These are phyloP conservation scores for Punctularia strigosozonata DNA, from an alignment of 768 basidiomycete genomes.

Conservation along the genomic window DNA sequence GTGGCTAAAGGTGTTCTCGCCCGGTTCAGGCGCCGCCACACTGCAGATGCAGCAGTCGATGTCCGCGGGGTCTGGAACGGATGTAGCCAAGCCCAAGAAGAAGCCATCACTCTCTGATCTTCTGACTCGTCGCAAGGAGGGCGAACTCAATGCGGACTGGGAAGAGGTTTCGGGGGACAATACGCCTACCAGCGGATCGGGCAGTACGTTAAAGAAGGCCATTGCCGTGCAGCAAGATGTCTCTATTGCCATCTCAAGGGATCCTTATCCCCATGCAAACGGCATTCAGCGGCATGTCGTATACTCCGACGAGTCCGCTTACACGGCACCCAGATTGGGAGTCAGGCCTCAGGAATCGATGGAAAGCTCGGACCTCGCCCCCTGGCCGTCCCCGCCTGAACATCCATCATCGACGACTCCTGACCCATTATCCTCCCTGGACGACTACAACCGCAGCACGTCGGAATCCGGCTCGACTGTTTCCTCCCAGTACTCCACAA, in stretches of 20 bases:
- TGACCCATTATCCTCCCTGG: conserved; percentile 58
- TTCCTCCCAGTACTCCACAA: conserved; percentile 54
- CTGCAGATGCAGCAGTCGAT: background rate
- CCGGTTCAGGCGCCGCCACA: conserved; percentile 26
- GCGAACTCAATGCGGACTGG: conserved; percentile 48
- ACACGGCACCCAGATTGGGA: too few relatives aligned
- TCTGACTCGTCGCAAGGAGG: conserved; percentile 42
- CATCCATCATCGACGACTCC: conserved; percentile 14
- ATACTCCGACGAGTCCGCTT: too few relatives aligned
- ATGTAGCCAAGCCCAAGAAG: too few relatives aligned
- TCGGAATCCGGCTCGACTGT: conserved; percentile 66
- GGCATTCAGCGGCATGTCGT: too few relatives aligned
- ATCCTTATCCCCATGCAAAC: too few relatives aligned
- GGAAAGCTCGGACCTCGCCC: conserved; percentile 26
- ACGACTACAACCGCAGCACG: conserved; percentile 57
- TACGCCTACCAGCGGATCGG: conserved; percentile 36
- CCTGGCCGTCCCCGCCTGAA: conserved; percentile 27
- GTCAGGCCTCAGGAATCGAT: too few relatives aligned
- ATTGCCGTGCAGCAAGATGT: conserved; percentile 15
- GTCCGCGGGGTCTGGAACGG: background rate
- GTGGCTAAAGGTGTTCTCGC: conserved; percentile 54
- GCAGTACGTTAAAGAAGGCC: conserved; percentile 19
- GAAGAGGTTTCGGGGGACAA: conserved; percentile 45
- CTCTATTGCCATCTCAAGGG: too few relatives aligned
- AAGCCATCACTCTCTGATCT: conserved; percentile 63